Conservation (phyloP, 1,284 basidiomycete genomes). For the Tylopilus sp. region DNA sequence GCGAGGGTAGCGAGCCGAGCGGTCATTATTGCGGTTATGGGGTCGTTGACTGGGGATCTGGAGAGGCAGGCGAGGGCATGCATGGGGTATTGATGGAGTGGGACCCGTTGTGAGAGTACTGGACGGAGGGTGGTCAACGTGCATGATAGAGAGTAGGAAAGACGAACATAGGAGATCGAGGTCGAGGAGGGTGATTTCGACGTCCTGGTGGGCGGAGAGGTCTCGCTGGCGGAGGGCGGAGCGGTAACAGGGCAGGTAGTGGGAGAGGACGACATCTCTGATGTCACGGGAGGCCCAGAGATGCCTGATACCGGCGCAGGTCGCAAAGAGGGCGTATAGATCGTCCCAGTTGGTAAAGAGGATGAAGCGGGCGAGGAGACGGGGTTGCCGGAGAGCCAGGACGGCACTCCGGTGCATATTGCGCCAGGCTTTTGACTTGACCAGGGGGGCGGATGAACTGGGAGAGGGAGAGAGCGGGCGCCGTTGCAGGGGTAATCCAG, state of each 20-base stretch:
- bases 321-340: slow-evolving; percentile 48
- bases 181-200: slow-evolving; percentile 54
- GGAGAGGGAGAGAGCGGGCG: slow-evolving; percentile 2
- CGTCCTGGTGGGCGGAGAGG: slow-evolving; percentile 38
- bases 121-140: slow-evolving; percentile 13
- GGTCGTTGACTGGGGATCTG: slow-evolving; percentile 36
- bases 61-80: slow-evolving; percentile 55
- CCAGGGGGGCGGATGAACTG: slow-evolving; percentile 6
- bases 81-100: slow-evolving; percentile 55
- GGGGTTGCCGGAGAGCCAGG: slow-evolving; percentile 38
- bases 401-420: slow-evolving; percentile 29
- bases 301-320: slow-evolving; percentile 45
- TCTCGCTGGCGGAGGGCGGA: slow-evolving; percentile 42
- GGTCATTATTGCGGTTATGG: slow-evolving; percentile 26
- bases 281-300: slow-evolving; percentile 42
- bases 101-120: slow-evolving; percentile 62
- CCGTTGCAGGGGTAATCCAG: neutral
- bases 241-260: slow-evolving; percentile 57
- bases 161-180: slow-evolving; percentile 60
- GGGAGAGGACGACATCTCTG: slow-evolving; percentile 52
- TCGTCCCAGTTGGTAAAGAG: slow-evolving; percentile 49
- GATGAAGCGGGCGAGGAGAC: slow-evolving; percentile 44
- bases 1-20: slow-evolving; percentile 46
- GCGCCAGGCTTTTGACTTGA: slow-evolving; percentile 25
- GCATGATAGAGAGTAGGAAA: slow-evolving; percentile 1